Evolutionary conservation across 2,329 filamentous ascomycete species (phyloP).

Genomic region (Dryadomyces quercivorus): DNA sequence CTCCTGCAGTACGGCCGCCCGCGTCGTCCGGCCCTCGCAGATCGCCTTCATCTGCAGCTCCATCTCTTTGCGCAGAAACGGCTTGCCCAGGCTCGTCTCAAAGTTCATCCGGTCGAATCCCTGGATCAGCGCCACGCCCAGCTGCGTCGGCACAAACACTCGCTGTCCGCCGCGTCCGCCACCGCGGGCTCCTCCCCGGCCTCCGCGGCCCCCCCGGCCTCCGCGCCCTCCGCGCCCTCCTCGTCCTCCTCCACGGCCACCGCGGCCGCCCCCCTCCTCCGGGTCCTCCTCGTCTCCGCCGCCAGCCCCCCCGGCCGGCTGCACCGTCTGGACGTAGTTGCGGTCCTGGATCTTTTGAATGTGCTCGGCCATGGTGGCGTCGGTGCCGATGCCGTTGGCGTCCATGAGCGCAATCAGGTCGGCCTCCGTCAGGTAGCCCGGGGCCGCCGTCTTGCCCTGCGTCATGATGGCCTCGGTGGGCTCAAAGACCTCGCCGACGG

Average conservation of each 20-base stretch:
- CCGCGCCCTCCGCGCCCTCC: conserved; percentile 28
- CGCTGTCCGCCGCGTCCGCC: conserved; percentile 45
- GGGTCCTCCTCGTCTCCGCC: conserved; percentile 23
- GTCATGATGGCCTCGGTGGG: conserved; percentile 81
- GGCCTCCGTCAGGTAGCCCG: conserved; percentile 82
- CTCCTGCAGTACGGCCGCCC: conserved; percentile 63
- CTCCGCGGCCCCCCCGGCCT: conserved; percentile 24
- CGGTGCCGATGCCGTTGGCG: conserved; percentile 94
- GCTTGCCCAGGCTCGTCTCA: conserved; percentile 86
- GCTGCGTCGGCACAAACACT: conserved; percentile 84
- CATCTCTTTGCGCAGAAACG: conserved; percentile 95
- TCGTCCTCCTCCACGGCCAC: conserved; percentile 32
- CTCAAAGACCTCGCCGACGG: conserved; percentile 68
- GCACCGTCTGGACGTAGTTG: conserved; percentile 63
- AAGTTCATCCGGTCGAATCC: conserved; percentile 93
- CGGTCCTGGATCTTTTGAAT: conserved; percentile 91
- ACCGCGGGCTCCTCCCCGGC: conserved; percentile 22
- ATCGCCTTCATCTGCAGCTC: conserved; percentile 95
- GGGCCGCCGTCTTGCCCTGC: conserved; percentile 80
- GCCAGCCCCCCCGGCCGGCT: conserved; percentile 14
- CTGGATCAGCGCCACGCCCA: conserved; percentile 84
- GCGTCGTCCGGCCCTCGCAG: conserved; percentile 72
- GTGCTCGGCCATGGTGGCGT: conserved; percentile 98
- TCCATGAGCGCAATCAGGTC: conserved; percentile 97
- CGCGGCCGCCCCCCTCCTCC: conserved; percentile 33